Evolutionary conservation across 352 stramenopile species (phyloP).

Genomic region (Pythium sukuiense): DNA sequence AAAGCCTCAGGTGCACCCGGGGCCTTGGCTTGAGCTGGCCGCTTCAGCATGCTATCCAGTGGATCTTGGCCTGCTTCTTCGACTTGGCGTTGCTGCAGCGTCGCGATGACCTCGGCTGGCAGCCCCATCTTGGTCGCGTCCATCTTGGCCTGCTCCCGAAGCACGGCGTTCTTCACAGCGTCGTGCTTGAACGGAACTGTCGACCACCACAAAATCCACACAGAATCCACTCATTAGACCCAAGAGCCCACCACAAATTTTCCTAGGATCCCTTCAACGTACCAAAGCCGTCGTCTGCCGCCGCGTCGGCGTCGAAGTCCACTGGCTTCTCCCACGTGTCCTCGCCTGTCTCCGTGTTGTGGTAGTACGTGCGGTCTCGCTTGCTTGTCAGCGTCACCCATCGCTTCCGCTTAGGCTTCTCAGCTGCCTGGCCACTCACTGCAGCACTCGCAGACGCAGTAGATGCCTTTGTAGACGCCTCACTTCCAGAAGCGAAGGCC

Average conservation of each 20-base stretch:
- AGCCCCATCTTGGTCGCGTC: constrained; percentile 72
- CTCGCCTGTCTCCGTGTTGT: constrained; percentile 82
- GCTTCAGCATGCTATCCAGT: constrained; percentile 28
- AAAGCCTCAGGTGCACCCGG: background rate
- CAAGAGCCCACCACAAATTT: too few relatives aligned
- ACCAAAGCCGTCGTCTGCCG: constrained; percentile 58
- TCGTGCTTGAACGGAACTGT: constrained; percentile 85
- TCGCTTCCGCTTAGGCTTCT: constrained; percentile 41
- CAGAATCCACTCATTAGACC: background rate
- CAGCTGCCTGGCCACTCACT: background rate
- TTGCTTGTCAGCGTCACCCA: constrained; percentile 71
- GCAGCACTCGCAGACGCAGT: background rate
- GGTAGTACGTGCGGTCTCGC: constrained; percentile 71
- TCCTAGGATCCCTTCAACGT: constrained; percentile 5
- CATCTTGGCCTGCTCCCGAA: constrained; percentile 73
- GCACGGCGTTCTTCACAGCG: constrained; percentile 74
- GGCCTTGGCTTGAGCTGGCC: constrained; percentile 8
- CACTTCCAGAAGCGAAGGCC: constrained; percentile 31
- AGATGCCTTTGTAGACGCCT: background rate
- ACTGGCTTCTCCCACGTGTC: constrained; percentile 73
- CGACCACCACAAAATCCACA: background rate
- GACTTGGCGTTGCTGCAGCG: constrained; percentile 38
- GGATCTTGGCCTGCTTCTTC: constrained; percentile 31
- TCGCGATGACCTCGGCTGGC: constrained; percentile 53
- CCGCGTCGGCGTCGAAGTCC: constrained; percentile 63